phyloP scores from a whole-genome alignment of 768 basidiomycete genomes.

The Boletus huronensis region DNA sequence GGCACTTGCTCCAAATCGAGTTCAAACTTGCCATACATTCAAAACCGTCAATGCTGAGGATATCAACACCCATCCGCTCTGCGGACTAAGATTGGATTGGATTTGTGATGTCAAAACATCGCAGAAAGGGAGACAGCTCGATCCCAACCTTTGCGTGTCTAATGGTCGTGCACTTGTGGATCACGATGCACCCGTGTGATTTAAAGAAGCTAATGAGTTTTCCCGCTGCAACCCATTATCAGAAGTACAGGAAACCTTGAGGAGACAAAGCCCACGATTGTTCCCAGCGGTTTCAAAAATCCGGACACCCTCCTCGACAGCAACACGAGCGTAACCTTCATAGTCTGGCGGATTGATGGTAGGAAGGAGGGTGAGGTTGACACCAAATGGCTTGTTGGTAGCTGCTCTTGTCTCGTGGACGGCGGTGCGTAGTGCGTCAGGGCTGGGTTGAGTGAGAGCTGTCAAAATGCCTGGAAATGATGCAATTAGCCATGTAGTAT shows the following conservation, averaged over 20 bases:
- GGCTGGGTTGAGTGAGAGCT: slow-evolving; percentile 83
- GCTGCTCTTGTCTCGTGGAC: slow-evolving; percentile 73
- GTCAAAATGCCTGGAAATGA: slow-evolving; percentile 64
- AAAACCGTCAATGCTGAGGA: slow-evolving; percentile 86
- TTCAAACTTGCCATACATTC: slow-evolving; percentile 56
- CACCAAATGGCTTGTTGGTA: slow-evolving; percentile 76
- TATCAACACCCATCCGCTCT: slow-evolving; percentile 76
- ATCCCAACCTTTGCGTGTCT: slow-evolving; percentile 72
- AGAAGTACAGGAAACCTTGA: neutral
- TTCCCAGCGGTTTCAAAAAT: slow-evolving; percentile 94
- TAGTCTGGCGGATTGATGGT: slow-evolving; percentile 91
- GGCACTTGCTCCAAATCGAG: neutral
- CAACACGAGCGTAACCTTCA: slow-evolving; percentile 73
- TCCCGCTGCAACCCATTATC: slow-evolving; percentile 49
- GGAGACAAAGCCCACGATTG: slow-evolving; percentile 54
- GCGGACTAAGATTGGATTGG: slow-evolving; percentile 42
- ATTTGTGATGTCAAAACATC: neutral
- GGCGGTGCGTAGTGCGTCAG: slow-evolving; percentile 73
- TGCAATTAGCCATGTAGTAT: neutral
- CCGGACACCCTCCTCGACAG: slow-evolving; percentile 82
- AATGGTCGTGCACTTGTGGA: slow-evolving; percentile 89
- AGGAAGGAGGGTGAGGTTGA: slow-evolving; percentile 85
- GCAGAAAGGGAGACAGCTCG: slow-evolving; percentile 24
- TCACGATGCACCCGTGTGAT: slow-evolving; percentile 67
- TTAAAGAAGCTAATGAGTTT: slow-evolving; percentile 81